These are phyloP conservation scores for Sclerotinia glacialis DNA, from an alignment of 2,329 filamentous ascomycete genomes.

Conservation along the genomic window DNA sequence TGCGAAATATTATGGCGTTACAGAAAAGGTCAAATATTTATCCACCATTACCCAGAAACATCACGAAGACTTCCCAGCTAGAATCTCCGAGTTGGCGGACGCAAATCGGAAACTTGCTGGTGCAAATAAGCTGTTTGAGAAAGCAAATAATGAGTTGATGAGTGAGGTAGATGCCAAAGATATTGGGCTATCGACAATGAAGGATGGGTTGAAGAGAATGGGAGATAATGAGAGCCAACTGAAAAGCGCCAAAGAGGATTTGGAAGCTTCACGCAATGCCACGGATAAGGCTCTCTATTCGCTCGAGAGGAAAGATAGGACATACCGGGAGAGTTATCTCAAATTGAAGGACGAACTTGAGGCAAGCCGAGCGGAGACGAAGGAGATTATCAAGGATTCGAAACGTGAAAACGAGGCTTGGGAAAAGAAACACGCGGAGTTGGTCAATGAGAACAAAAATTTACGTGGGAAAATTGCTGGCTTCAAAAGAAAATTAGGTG, in stretches of 20 bases:
- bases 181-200: background rate
- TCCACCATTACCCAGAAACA: no score
- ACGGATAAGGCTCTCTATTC: background rate
- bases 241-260: background rate
- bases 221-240: background rate
- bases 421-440: background rate
- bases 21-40: background rate
- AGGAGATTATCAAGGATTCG: background rate
- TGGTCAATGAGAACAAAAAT: background rate
- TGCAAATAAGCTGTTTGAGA: background rate
- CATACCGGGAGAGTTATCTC: background rate
- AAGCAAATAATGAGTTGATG: background rate
- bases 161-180: background rate
- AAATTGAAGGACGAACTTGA: background rate
- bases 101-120: background rate
- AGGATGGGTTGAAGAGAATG: background rate
- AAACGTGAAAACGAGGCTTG: background rate
- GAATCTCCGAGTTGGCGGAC: background rate
- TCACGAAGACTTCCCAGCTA: background rate
- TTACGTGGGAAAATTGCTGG: background rate
- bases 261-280: background rate
- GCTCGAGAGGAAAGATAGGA: background rate
- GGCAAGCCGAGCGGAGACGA: background rate
- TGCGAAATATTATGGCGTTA: rapidly evolving
- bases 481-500: background rate